A percentile compares a stretch with the other conserved stretches of the same genome.
Evolutionary conservation across 2,329 filamentous ascomycete species (phyloP).

Genomic region (Stemphylium beticola): DNA sequence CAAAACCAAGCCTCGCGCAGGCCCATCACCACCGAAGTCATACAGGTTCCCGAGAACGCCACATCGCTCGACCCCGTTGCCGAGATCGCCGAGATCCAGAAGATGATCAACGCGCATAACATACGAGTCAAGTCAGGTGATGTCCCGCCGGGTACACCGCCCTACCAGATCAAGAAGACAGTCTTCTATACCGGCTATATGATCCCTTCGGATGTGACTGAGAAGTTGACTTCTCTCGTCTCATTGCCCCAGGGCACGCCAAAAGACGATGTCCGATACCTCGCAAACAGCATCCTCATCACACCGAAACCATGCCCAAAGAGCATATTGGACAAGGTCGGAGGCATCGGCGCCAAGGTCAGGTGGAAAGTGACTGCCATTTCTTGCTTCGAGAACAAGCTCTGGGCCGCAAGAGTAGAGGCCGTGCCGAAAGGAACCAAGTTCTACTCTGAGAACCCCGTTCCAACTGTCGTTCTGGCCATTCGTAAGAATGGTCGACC

Average conservation of each 20-base stretch:
- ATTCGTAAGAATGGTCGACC: conserved; percentile 76
- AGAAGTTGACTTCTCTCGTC: conserved; percentile 74
- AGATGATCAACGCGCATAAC: conserved; percentile 90
- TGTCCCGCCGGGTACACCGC: conserved; percentile 54
- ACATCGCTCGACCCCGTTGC: conserved; percentile 76
- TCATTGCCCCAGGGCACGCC: conserved; percentile 66
- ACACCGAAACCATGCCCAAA: conserved; percentile 75
- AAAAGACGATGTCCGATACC: conserved; percentile 75
- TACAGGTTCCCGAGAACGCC: conserved; percentile 81
- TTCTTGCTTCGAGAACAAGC: conserved; percentile 74
- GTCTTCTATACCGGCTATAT: conserved; percentile 94
- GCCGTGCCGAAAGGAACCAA: conserved; percentile 70
- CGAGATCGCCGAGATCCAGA: conserved; percentile 84
- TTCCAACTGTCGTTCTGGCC: conserved; percentile 82
- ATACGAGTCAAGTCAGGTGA: conserved; percentile 57
- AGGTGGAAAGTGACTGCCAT: conserved; percentile 82
- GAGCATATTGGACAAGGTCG: conserved; percentile 79
- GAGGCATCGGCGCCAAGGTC: conserved; percentile 83
- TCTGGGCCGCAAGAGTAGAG: conserved; percentile 85
- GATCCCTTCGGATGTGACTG: conserved; percentile 73
- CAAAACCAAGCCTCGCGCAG: conserved; percentile 60
- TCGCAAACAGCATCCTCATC: conserved; percentile 92
- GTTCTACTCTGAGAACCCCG: conserved; percentile 77
- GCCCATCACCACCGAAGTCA: conserved; percentile 77
- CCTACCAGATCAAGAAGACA: conserved; percentile 78